Conservation (phyloP, 306 rosid genomes). For the Herpetospermum pedunculosum region DNA sequence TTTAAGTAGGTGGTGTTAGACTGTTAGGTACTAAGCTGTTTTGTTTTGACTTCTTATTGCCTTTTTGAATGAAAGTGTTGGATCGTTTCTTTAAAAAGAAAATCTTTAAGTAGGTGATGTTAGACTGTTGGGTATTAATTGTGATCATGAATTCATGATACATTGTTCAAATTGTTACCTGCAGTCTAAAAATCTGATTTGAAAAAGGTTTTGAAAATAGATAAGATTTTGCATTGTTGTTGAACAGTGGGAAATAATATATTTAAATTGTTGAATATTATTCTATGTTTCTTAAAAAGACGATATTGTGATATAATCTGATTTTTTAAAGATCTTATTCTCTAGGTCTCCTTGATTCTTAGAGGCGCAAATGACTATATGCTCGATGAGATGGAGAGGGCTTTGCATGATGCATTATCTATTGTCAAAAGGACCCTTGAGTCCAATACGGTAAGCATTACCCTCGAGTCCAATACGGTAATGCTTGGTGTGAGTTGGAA, state of each 20-base stretch:
- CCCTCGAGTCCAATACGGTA: too few relatives aligned
- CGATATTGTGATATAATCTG: neutral
- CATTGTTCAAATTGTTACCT: neutral
- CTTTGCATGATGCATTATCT: slow-evolving; percentile 83
- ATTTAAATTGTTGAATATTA: neutral
- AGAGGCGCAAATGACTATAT: slow-evolving; percentile 97
- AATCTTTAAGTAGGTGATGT: neutral
- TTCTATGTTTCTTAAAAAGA: neutral
- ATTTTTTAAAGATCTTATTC: slow-evolving; percentile 3
- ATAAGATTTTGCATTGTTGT: neutral
- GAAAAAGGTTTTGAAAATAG: neutral
- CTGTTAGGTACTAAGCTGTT: too few relatives aligned
- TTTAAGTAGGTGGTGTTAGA: too few relatives aligned
- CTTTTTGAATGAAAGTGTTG: too few relatives aligned
- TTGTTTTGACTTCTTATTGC: too few relatives aligned
- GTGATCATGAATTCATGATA: neutral
- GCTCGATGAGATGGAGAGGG: slow-evolving; percentile 99
- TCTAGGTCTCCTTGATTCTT: slow-evolving; percentile 73
- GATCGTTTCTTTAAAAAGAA: too few relatives aligned
- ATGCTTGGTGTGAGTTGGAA: slow-evolving; percentile 1
- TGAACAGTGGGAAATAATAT: neutral
- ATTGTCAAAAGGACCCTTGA: slow-evolving; percentile 95
- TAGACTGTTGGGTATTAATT: neutral
- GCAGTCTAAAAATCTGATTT: neutral
- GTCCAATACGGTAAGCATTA: slow-evolving; percentile 72